phyloP scores from a whole-genome alignment of 1,284 basidiomycete species.

The Pseudozyma thailandica region DNA sequence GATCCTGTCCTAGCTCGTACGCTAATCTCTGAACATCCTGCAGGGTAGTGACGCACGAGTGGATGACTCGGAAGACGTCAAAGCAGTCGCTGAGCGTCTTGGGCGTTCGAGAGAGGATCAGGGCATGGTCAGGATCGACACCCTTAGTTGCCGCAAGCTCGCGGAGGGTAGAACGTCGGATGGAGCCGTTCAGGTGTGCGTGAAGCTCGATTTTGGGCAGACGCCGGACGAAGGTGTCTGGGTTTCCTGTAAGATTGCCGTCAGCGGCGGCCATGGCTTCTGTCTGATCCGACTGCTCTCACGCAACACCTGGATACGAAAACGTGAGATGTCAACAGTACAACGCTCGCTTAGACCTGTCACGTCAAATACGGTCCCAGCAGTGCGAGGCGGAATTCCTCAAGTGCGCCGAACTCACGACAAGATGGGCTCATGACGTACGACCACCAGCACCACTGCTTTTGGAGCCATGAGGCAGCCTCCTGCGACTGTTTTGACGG shows the following conservation, averaged over 20 bases:
- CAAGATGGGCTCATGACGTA: too few species aligned
- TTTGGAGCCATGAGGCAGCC: too few species aligned
- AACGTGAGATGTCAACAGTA: too few species aligned
- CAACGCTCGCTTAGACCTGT: background rate
- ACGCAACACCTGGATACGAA: too few species aligned
- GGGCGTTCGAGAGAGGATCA: conserved; percentile 21
- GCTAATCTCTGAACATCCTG: conserved; percentile 27
- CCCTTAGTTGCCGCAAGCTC: conserved; percentile 14
- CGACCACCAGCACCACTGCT: too few species aligned
- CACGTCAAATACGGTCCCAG: background rate
- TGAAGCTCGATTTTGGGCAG: conserved; percentile 54
- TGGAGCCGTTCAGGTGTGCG: conserved; percentile 50
- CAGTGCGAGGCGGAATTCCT: too few species aligned
- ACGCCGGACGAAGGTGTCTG: background rate
- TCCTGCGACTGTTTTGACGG: too few species aligned
- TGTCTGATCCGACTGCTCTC: too few species aligned
- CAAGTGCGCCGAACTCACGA: too few species aligned
- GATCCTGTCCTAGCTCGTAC: conserved; percentile 31
- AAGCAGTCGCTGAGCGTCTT: conserved; percentile 43
- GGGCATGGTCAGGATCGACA: conserved; percentile 7
- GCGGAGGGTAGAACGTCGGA: conserved; percentile 40
- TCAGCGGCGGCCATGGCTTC: too few species aligned
- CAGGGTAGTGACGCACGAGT: conserved; percentile 27
- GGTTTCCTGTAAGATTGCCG: too few species aligned
- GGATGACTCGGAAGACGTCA: conserved; percentile 39